phyloP scores from a whole-genome alignment of 73 alveolate species.

The Symbiodinium natans region DNA sequence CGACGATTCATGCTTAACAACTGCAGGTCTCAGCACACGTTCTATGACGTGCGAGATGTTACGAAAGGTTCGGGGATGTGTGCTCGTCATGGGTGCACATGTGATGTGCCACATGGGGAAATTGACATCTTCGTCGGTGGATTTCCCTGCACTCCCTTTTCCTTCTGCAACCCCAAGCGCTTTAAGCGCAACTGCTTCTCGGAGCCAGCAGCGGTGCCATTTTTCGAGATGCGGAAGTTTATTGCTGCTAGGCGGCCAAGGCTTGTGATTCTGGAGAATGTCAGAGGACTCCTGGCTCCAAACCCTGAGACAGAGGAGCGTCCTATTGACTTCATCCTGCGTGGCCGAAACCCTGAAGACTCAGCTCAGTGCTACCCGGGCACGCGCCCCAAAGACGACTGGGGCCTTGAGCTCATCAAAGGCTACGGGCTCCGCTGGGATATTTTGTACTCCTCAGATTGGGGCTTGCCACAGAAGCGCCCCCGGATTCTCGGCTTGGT shows the following conservation, averaged over 20 bases:
- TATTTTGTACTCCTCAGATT: conserved; percentile 49
- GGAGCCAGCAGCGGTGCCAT: conserved; percentile 86
- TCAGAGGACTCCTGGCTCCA: conserved; percentile 90
- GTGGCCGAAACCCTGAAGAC: conserved; percentile 60
- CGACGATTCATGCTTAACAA: conserved; percentile 80
- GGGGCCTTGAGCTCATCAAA: conserved; percentile 16
- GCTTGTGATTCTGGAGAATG: conserved; percentile 59
- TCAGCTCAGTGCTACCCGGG: conserved; percentile 58
- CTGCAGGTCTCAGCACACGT: conserved; percentile 59
- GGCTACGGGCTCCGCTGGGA: conserved; percentile 93
- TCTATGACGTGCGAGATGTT: conserved; percentile 65
- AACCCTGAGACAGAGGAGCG: conserved; percentile 74
- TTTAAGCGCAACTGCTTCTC: conserved; percentile 91
- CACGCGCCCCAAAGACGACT: too few species aligned
- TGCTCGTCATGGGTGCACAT: too few species aligned
- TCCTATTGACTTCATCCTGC: conserved; percentile 88
- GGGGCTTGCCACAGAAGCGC: conserved; percentile 92
- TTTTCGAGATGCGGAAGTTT: conserved; percentile 87
- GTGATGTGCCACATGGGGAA: conserved; percentile 56
- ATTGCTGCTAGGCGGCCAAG: conserved; percentile 86
- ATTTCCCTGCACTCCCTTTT: conserved; percentile 75
- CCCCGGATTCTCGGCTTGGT: too few species aligned
- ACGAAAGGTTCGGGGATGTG: conserved; percentile 44
- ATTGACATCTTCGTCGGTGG: conserved; percentile 91
- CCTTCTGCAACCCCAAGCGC: conserved; percentile 1